Evolutionary conservation across 208 protist genomes (phyloP), one percentile per base, ranked within the genome.

Genomic region (Crithidia bombi): DNA sequence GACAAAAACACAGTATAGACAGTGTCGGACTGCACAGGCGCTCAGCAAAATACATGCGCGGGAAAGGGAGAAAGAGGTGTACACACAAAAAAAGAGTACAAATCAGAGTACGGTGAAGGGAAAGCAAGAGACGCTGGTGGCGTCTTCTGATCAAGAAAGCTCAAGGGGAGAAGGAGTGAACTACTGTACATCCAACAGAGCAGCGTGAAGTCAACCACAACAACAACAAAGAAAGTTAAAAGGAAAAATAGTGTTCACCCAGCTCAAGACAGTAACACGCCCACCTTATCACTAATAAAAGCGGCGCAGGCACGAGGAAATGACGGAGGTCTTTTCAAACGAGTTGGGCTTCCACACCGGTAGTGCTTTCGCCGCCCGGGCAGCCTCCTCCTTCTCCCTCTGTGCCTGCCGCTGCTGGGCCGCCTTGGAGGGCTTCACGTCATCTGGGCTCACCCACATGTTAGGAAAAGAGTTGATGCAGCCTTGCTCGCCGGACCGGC

Each of bases 271-370:
- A 26, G 9, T 51, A 59, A 43, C 38, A 14, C 38, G 14, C 28
- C n/a, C 28, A 4, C 28, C 10, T 12, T 30, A 30, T 65, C 35
- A 12, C 73, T 69, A 95, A 58, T 96, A 92, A 62, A 96, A 96
- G 47, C 80, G 74, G 9, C 85, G 86, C 44, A 96, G 81, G 59
- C 84, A 92, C 1, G 91, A 96, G 15, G 86, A 87, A 6, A 94
- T 65, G 3, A 96, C 66, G n/a, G 86, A 87, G 30, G 75, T 84
- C 52, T 92, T 90, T 33, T 64, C 79, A 62, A 89, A 90, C 19
- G 88, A 87, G 54, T 93, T 93, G 1, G 91, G 88, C 72, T 82
- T 94, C 89, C 91, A 96, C 50, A 84, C 85, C 23, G 39, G 77
- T 2, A 68, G 51, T 10, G 64, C 70, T 44, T 86, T 86, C 14